Evolutionary conservation across 305 asterid genomes (phyloP), one percentile per base, ranked within the genome.

Genomic region (Fraxinus sp.): DNA sequence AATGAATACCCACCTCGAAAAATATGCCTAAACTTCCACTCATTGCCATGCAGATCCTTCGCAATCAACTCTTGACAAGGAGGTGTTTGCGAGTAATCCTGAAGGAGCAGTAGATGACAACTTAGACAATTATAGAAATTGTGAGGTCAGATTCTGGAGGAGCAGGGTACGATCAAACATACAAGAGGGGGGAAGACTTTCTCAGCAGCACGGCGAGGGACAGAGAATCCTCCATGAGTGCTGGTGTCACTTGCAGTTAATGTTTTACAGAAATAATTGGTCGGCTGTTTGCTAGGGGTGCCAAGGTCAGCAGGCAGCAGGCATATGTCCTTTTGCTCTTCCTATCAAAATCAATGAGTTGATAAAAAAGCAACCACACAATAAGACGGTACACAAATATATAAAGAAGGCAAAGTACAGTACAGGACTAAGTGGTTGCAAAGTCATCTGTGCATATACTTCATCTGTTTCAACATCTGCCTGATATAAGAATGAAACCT

Each of bases 211-310:
- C 99, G 91, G 44, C 99, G 97, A 83, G 99, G 99, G 72, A 95
- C 99, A 79, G 99, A 95, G 86, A 95, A 95, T 83, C 99, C 99
- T 81, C 99, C 99, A 87, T 95, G 99, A 52, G 99, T 95, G 82
- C 98, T 94, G 57, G 98, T 94, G 86, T 94, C 98, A 77, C 97
- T 92, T 57, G 98, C 97, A 35, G 98, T 95, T 84, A 95, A 87
- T 28, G 98, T 95, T 88, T 95, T 95, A 80, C 98, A 95, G 88
- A 95, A 95, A 88, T 93, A 95, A 79, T 94, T 94, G 3, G 97
- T 92, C 13, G 99, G 99, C 84, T 95, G 99, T 87, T 94, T 95
- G 92, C 97, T 95, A 20, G 97, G 89, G 35, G 87, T 74, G 81
- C 97, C 98, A 39, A 95, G 97, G 87, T 95, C 99, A 13, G 94